These are phyloP conservation scores for Allantophomopsis lycopodina DNA, from an alignment of 2,329 filamentous ascomycete genomes.

Conservation along the genomic window DNA sequence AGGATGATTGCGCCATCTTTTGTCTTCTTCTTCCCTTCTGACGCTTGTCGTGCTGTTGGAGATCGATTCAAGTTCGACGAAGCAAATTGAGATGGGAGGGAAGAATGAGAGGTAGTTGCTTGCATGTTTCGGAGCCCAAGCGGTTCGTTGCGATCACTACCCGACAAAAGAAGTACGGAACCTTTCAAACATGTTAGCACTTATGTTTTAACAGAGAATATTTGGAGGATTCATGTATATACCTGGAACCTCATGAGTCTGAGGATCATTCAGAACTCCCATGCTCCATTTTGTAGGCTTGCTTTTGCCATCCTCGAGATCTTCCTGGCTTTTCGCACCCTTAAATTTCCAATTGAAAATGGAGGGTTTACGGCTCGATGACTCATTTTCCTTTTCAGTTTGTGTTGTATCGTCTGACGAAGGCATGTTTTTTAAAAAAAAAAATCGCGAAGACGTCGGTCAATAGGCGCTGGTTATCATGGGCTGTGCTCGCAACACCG, in stretches of 20 bases:
- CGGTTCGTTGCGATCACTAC: conserved; percentile 37
- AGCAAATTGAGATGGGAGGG: conserved; percentile 25
- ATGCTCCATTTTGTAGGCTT: conserved; percentile 39
- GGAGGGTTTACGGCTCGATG: neutral
- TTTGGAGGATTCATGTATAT: conserved; percentile 14
- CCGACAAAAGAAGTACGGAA: conserved; percentile 41
- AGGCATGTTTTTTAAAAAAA: neutral
- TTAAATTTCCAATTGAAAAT: neutral
- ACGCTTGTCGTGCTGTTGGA: conserved; percentile 3
- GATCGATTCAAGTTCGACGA: conserved; percentile 2
- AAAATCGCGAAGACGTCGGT: too few species aligned
- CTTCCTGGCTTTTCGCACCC: conserved; percentile 1
- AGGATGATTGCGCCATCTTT: conserved; percentile 73
- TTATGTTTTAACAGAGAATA: conserved; percentile 4
- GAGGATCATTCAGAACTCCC: conserved; percentile 70
- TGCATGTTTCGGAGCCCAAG: conserved; percentile 43
- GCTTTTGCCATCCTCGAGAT: conserved; percentile 6
- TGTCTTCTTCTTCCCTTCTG: conserved; percentile 56
- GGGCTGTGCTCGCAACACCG: too few species aligned
- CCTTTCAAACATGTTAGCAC: conserved; percentile 22
- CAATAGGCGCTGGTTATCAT: too few species aligned
- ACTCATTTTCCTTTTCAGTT: neutral
- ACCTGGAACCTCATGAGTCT: conserved; percentile 84
- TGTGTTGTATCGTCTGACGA: neutral
- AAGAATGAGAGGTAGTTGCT: conserved; percentile 43